Base-by-base conservation (phyloP, 2,329 filamentous ascomycete genomes). In the Chaetomium strumarium region DNA sequence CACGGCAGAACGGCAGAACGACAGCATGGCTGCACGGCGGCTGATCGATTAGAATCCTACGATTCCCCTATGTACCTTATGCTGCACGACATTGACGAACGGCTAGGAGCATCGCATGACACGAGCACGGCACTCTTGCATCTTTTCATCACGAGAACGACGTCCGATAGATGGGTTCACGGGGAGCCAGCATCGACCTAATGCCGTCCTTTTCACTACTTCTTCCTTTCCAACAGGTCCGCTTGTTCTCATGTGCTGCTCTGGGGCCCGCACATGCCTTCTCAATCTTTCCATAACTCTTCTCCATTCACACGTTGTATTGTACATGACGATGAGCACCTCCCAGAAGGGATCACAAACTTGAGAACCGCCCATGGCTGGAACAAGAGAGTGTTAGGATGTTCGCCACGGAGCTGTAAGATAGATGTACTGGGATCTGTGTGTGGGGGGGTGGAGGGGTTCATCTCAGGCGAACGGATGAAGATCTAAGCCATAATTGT, bases 51-150 rank as follows among this genome's bases (percentile, higher is more conserved):
- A 14, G 38, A 44, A 11, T 9, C 14, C 33, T n/a, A 46, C 37
- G 31, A 43, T 20, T 39, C 42, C 34, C 31, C 20, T 38, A 34
- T 34, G 38, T 46, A 36, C 46, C 31, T 53, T 46, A 55, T 49
- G 52, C 47, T 50, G 49, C 51, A 57, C 55, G 52, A 57, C 47
- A 36, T 34, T 29, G 44, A 53, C 49, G 42, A 46, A 33, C 40
- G 34, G 36, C 24, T 40, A 16, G 44, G 42, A 11, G 45, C 39
- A 40, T 42, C 40, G 20, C 45, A 52, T 49, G 2, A 29, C 41
- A 50, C 41, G 36, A 14, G 13, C 19, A 47, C 14, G 37, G 39
- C 39, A 45, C 24, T 10, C 31, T 5, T 17, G n/a, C 24, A 46
- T 46, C 19, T 46, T 24, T 39, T 20, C 10, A n/a, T 42, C 44